phyloP scores from a whole-genome alignment of 73 alveolate genomes.

The Loxodes magnus region DNA sequence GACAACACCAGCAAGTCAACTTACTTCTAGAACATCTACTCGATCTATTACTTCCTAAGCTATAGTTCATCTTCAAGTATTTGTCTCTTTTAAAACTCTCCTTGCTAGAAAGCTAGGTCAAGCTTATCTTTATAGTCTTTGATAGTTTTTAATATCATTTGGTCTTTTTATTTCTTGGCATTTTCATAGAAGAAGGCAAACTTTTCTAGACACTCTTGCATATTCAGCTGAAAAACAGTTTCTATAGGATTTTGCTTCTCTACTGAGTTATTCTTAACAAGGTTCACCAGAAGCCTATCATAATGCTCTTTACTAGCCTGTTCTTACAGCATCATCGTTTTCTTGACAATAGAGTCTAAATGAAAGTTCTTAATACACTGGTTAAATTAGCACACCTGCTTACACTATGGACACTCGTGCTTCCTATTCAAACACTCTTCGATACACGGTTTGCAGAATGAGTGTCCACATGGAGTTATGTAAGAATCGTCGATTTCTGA shows the following conservation, averaged over 20 bases:
- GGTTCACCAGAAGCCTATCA: constrained; percentile 1
- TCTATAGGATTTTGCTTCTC: constrained; percentile 1
- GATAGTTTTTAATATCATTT: constrained; percentile 7
- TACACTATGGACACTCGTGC: constrained; percentile 14
- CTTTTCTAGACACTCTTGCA: constrained; percentile 1
- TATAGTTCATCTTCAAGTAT: background rate
- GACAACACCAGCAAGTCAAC: constrained; percentile 1
- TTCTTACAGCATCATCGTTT: background rate
- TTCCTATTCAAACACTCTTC: constrained; percentile 12
- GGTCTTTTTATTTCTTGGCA: background rate
- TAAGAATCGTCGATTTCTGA: background rate
- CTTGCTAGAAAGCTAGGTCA: background rate
- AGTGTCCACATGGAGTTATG: constrained; percentile 11
- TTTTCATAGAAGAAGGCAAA: constrained; percentile 1
- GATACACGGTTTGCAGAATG: constrained; percentile 12
- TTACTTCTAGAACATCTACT: background rate
- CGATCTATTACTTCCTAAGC: no score
- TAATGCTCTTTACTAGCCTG: constrained; percentile 11
- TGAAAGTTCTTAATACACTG: background rate
- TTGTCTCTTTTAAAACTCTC: background rate
- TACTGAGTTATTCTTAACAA: background rate
- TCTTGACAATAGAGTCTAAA: constrained; percentile 1
- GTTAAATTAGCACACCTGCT: background rate
- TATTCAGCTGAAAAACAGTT: constrained; percentile 6
- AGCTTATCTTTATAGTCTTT: background rate